Base-by-base conservation (phyloP, 306 rosid species). In the Astragalus membranaceus region DNA sequence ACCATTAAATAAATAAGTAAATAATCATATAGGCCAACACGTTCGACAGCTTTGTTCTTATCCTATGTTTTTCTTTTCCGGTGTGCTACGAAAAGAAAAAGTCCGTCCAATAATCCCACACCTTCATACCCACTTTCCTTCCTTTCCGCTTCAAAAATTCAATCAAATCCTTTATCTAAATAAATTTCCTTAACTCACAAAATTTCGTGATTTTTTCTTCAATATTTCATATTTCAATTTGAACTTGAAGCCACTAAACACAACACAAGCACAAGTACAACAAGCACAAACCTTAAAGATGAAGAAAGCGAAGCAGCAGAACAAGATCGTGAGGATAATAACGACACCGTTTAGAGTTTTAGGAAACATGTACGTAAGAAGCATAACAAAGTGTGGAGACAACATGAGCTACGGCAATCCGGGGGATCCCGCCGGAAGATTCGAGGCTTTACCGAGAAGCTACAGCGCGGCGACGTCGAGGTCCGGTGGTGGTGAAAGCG, bases 321-420 rank as follows among this genome's bases (percentile, higher is more conserved):
- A 47, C 78, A 83, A 29, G 83, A 78, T 91, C 30, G 54, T 85
- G 51, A 43, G 86, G 75, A 52, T 91, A 75, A 80, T 91, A 29
- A 86, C 82, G 1, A 43, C 80, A 7, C 97, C 97, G 7, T 26
- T 91, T 6, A 80, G 89, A 73, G 84, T 70, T 3, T 46, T 91
- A 14, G 68, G 80, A 2, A 86, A 91, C 77, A 60, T 82, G 11
- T 91, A 91, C 77, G 86, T 91, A 5, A 42, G 84, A 46, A 81
- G 87, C 82, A 88, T 91, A 70, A 85, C 90, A 0, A 53, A 55
- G 43, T 81, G 85, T 26, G 85, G 83, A 3, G 17, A 75, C 15
- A 75, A 8, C 36, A 11, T 84, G 50, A 71, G 69, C 14, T 71
- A 75, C 43, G 64, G 84, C 42, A 73, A 48, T 64, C 51, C 77